Conservation (phyloP, 1,284 basidiomycete species). For the Phylloboletellus chloephorus region DNA sequence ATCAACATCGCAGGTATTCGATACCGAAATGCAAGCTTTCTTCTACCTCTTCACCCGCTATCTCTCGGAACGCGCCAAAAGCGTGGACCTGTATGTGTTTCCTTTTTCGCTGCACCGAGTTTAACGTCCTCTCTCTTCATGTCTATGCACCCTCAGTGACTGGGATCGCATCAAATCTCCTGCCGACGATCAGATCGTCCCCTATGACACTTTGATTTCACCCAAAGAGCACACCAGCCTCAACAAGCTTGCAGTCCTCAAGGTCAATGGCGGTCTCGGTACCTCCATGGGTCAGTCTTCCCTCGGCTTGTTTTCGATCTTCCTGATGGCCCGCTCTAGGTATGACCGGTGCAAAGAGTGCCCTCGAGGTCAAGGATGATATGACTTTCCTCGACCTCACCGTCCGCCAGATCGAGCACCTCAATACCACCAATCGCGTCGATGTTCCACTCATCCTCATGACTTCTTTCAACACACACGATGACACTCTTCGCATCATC, state of each 20-base stretch:
- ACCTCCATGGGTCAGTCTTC: conserved; percentile 80
- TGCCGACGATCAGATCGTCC: conserved; percentile 86
- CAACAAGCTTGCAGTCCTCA: conserved; percentile 95
- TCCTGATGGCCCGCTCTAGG: conserved; percentile 38
- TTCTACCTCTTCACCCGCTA: conserved; percentile 99
- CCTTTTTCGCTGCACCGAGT: conserved; percentile 15
- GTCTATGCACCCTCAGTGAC: conserved; percentile 50
- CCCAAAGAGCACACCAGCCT: conserved; percentile 67
- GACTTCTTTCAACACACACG: conserved; percentile 99
- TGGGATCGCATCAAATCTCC: conserved; percentile 99
- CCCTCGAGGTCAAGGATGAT: conserved; percentile 91
- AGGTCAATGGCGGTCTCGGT: conserved; percentile 99
- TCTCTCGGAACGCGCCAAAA: conserved; percentile 92
- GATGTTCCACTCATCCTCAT: conserved; percentile 98
- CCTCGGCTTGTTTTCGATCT: background rate
- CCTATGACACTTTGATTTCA: conserved; percentile 72
- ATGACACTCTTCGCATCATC: conserved; percentile 95
- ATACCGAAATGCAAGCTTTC: conserved; percentile 98
- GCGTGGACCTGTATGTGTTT: conserved; percentile 80
- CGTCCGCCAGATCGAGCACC: conserved; percentile 93
- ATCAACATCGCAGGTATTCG: conserved; percentile 67
- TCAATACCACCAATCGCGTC: conserved; percentile 66
- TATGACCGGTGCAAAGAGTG: conserved; percentile 91
- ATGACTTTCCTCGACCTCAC: conserved; percentile 99
- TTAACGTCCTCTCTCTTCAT: conserved; percentile 13